phyloP scores from a whole-genome alignment of 495 filamentous ascomycete species.

The Cercophora scortea region DNA sequence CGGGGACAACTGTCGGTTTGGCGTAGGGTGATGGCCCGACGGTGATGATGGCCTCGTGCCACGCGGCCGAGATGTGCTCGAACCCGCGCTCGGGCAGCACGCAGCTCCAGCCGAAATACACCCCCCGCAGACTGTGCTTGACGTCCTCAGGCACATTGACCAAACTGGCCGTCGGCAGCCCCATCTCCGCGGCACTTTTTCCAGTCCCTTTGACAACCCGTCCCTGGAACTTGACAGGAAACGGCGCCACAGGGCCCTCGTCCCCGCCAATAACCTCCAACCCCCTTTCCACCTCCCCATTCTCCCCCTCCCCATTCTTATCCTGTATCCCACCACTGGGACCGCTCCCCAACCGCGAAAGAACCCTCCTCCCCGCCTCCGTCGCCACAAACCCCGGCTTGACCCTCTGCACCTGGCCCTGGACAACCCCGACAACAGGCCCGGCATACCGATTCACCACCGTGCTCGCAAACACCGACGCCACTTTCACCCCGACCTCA shows the following conservation, averaged over 20 bases:
- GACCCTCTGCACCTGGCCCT: slow-evolving; percentile 30
- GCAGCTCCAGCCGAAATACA: slow-evolving; percentile 58
- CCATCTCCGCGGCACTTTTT: slow-evolving; percentile 16
- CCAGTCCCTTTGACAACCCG: slow-evolving; percentile 30
- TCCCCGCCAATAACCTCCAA: slow-evolving; percentile 27
- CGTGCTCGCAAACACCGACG: slow-evolving; percentile 43
- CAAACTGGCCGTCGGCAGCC: slow-evolving; percentile 34
- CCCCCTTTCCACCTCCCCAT: background rate
- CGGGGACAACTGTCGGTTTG: slow-evolving; percentile 29
- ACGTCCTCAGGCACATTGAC: slow-evolving; percentile 38
- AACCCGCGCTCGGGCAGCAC: slow-evolving; percentile 18
- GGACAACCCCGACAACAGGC: slow-evolving; percentile 36
- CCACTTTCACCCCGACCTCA: slow-evolving; percentile 53
- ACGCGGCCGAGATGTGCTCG: slow-evolving; percentile 17
- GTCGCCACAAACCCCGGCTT: slow-evolving; percentile 36
- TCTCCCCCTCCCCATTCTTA: background rate
- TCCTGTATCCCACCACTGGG: background rate
- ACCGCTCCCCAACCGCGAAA: slow-evolving; percentile 2
- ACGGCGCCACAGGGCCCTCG: slow-evolving; percentile 47
- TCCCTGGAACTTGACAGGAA: slow-evolving; percentile 49
- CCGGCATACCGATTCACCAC: slow-evolving; percentile 38
- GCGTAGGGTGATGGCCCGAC: slow-evolving; percentile 33
- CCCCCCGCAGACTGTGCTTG: slow-evolving; percentile 42
- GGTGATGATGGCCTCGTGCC: slow-evolving; percentile 50
- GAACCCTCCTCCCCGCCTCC: slow-evolving; percentile 14